Evolutionary conservation across 1,284 basidiomycete genomes (phyloP).

Genomic region (Trichosporon sp.): DNA sequence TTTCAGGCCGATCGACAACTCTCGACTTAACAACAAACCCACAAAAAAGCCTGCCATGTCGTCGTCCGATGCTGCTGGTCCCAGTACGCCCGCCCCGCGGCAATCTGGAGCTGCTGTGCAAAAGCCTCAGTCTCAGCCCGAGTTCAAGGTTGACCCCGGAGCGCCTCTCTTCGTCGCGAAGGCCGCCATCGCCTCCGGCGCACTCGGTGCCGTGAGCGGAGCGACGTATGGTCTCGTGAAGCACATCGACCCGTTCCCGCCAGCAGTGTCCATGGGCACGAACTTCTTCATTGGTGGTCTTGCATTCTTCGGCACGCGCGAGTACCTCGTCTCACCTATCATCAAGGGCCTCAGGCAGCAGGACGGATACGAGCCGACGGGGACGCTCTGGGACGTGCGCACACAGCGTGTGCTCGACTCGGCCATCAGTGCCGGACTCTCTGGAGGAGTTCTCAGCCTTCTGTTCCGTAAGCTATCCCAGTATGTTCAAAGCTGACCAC

Average conservation of each 20-base stretch:
- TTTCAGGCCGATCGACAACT: neutral
- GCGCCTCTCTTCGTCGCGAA: conserved; percentile 33
- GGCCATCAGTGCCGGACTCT: conserved; percentile 42
- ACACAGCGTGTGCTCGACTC: conserved; percentile 48
- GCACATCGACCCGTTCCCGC: conserved; percentile 40
- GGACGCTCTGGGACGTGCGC: conserved; percentile 37
- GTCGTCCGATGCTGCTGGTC: neutral
- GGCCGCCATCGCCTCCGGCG: conserved; percentile 23
- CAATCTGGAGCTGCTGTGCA: neutral
- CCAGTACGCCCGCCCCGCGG: neutral
- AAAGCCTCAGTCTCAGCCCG: neutral
- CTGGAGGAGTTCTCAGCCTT: conserved; percentile 39
- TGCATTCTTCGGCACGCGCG: conserved; percentile 52
- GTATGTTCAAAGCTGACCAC: conserved; percentile 9
- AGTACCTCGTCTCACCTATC: conserved; percentile 53
- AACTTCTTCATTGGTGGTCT: conserved; percentile 46
- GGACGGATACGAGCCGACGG: conserved; percentile 22
- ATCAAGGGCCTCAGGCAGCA: conserved; percentile 34
- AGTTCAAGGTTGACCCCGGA: conserved; percentile 29
- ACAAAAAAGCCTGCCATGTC: neutral
- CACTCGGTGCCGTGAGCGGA: conserved; percentile 43
- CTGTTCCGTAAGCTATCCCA: conserved; percentile 34
- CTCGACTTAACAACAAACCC: neutral
- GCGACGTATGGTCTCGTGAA: conserved; percentile 42
- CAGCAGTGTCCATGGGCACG: conserved; percentile 46